A percentile compares a stretch with the other conserved stretches of the same genome.
Conservation (phyloP, 345 rosid species). For the Linum trigynum region DNA sequence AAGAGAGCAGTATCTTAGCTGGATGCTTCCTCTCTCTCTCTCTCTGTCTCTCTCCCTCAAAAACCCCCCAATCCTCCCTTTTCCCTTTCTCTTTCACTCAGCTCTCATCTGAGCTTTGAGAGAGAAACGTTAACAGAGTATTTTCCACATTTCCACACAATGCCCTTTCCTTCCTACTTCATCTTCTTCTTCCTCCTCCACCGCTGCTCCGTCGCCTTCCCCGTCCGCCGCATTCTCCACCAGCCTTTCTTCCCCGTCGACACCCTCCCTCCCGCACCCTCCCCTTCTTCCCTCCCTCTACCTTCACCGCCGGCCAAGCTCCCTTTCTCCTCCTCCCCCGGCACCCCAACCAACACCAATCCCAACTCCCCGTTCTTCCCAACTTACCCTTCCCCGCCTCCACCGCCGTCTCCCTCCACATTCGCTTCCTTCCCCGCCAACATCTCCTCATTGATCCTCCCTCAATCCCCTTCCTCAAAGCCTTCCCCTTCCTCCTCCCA, state of each 20-base stretch:
- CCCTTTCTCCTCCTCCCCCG: slow-evolving; percentile 16
- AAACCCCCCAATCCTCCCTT: background rate
- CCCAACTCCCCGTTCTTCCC: slow-evolving; percentile 79
- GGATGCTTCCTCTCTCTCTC: slow-evolving; percentile 35
- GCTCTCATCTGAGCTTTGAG: background rate
- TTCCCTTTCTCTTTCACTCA: slow-evolving; percentile 7
- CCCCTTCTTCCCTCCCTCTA: slow-evolving; percentile 29
- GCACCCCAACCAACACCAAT: slow-evolving; percentile 22
- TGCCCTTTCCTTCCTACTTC: slow-evolving; percentile 1
- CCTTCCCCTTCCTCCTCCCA: slow-evolving; percentile 21
- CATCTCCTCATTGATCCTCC: slow-evolving; percentile 76
- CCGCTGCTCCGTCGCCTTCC: slow-evolving; percentile 9
- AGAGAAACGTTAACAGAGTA: slow-evolving; percentile 29
- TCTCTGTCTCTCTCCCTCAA: background rate
- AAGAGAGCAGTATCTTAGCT: slow-evolving; percentile 47
- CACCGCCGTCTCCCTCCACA: slow-evolving; percentile 58
- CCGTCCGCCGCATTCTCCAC: slow-evolving; percentile 66
- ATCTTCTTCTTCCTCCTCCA: slow-evolving; percentile 21
- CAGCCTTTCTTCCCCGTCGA: slow-evolving; percentile 49
- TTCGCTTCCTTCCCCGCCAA: slow-evolving; percentile 90
- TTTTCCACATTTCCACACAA: slow-evolving; percentile 12
- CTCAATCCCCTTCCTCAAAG: slow-evolving; percentile 42
- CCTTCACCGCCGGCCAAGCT: slow-evolving; percentile 19
- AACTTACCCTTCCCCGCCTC: slow-evolving; percentile 55
- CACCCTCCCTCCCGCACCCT: slow-evolving; percentile 39